A percentile compares a stretch with the other conserved stretches of the same genome.
These are phyloP conservation scores for Venturia effusa DNA, from an alignment of 2,329 filamentous ascomycete species.

Conservation along the genomic window DNA sequence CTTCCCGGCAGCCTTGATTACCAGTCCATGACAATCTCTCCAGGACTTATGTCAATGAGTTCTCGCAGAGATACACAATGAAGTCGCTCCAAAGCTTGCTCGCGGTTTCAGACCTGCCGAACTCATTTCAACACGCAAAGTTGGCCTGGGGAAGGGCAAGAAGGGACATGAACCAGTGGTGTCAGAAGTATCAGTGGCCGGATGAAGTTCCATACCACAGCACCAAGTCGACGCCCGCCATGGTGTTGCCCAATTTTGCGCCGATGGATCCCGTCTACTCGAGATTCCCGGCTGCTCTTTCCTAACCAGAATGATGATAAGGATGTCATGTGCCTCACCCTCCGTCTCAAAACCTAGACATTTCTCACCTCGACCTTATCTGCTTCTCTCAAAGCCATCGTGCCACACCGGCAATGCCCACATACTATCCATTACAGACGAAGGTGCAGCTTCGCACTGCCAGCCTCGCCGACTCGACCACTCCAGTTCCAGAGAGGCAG, in stretches of 20 bases:
- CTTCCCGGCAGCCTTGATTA: too few species aligned
- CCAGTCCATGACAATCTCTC: too few species aligned
- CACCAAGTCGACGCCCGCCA: not conserved
- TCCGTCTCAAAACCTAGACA: not conserved
- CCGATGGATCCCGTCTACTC: not conserved
- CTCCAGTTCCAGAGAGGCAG: constrained; percentile 14
- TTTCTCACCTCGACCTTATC: not conserved
- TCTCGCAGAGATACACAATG: too few species aligned
- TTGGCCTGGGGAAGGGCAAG: too few species aligned
- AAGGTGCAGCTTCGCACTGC: constrained; percentile 16
- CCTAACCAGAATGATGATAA: not conserved
- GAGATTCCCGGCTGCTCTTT: not conserved
- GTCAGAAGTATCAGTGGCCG: too few species aligned
- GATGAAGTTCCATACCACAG: not conserved
- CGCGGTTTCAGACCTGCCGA: too few species aligned
- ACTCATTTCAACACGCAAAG: too few species aligned
- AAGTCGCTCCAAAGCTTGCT: too few species aligned
- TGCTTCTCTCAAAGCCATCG: too few species aligned
- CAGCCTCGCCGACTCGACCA: constrained; percentile 8
- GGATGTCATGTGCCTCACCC: not conserved
- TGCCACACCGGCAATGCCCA: constrained; percentile 17
- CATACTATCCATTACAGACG: constrained; percentile 19
- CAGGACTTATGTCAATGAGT: too few species aligned
- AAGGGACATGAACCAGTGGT: too few species aligned
- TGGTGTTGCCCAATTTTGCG: not conserved